Evolutionary conservation across 169 alveolate species (phyloP).

Genomic region (Cryptosporidium felis): DNA sequence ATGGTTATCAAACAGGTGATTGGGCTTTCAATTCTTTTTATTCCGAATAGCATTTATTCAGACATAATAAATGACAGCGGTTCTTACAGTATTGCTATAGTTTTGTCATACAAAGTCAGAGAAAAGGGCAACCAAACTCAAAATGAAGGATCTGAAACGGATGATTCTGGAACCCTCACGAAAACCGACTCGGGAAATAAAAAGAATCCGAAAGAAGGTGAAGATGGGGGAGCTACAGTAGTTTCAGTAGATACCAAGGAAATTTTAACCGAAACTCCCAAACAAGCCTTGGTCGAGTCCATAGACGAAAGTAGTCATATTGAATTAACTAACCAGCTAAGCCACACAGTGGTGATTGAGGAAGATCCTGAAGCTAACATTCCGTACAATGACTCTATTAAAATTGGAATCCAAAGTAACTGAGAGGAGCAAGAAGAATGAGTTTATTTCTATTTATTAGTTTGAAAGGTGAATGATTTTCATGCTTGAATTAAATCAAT

Average conservation of each 20-base stretch:
- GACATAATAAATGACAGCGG: slow-evolving; percentile 27
- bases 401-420: slow-evolving; percentile 3
- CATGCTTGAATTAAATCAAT: not conserved
- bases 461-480: not conserved
- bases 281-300: no score
- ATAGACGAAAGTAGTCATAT: no score
- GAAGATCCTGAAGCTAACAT: slow-evolving; percentile 28
- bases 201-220: no score
- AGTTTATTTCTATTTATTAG: not conserved
- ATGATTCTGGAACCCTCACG: not conserved
- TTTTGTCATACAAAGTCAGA: not conserved
- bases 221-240: not conserved
- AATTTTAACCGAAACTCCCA: no score
- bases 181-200: not conserved
- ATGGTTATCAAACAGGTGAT: slow-evolving; percentile 48
- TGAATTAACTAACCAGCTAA: not conserved
- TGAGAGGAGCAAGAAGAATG: not conserved
- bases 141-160: not conserved
- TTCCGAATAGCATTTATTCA: slow-evolving; percentile 3
- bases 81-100: not conserved
- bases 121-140: not conserved
- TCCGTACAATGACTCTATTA: slow-evolving; percentile 27
- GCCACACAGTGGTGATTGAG: slow-evolving; percentile 31
- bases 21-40: slow-evolving; percentile 39
- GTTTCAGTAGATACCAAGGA: not conserved